Evolutionary conservation across 768 basidiomycete genomes (phyloP).

Genomic region (Pulveroboletus sp.): DNA sequence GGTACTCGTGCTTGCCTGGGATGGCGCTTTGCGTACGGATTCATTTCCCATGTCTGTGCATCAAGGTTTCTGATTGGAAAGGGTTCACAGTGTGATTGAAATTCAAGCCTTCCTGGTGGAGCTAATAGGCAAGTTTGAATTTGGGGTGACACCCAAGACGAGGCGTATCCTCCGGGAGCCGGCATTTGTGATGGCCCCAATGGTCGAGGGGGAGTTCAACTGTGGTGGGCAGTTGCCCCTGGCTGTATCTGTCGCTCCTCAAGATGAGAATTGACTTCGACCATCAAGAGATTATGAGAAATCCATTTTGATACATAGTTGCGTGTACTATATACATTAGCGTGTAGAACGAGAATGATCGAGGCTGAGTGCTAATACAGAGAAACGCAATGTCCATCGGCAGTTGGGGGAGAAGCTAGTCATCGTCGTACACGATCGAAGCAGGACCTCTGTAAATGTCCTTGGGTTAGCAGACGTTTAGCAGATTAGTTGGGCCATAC

Average conservation of each 20-base stretch:
- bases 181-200: not conserved
- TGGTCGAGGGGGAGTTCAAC: not conserved
- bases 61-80: no score
- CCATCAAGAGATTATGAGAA: no score
- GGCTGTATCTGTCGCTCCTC: not conserved
- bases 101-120: not conserved
- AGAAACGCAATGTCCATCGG: no score
- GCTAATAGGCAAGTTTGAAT: not conserved
- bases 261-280: not conserved
- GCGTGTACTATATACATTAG: no score
- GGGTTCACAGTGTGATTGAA: not conserved
- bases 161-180: not conserved
- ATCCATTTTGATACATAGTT: no score
- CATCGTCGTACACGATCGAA: constrained; percentile 1
- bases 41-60: not conserved
- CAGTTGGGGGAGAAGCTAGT: no score
- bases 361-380: no score
- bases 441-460: not conserved
- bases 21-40: not conserved
- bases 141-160: not conserved
- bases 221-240: not conserved
- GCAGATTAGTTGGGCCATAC: not conserved
- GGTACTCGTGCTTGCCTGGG: not conserved
- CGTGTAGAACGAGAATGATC: no score
- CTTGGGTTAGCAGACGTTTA: not conserved